These are phyloP conservation scores for Phycomyces blakesleeanus DNA, from an alignment of 192 early-diverging fungal species.

Conservation along the genomic window DNA sequence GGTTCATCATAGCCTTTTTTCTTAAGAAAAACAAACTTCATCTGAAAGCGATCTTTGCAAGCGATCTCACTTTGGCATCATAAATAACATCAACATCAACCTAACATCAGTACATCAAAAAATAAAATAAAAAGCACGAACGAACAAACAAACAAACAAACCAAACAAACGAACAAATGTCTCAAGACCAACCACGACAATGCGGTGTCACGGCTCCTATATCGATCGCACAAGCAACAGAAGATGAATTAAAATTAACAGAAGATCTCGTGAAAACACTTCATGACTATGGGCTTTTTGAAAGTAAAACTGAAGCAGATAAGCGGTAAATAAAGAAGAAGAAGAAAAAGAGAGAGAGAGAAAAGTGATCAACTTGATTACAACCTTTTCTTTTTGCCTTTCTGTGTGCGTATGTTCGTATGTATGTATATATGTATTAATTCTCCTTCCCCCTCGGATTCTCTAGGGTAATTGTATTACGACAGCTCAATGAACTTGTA, in stretches of 20 bases:
- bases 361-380: no score
- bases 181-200: slow-evolving; percentile 28
- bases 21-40: no score
- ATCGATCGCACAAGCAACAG: slow-evolving; percentile 56
- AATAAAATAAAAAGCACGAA: no score
- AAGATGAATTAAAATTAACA: slow-evolving; percentile 65
- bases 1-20: no score
- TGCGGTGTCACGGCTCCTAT: slow-evolving; percentile 82
- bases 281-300: slow-evolving; percentile 75
- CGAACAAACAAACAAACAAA: no score
- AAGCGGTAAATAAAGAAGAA: slow-evolving; percentile 58
- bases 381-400: neutral
- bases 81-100: no score
- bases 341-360: no score
- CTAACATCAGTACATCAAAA: no score
- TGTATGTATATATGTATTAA: neutral
- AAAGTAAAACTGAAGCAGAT: slow-evolving; percentile 78
- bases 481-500: slow-evolving; percentile 78
- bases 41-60: no score
- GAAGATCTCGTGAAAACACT: slow-evolving; percentile 68
- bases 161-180: neutral
- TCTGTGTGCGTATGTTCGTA: neutral
- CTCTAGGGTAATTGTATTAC: slow-evolving; percentile 75
- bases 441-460: no score
- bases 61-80: no score